Evolutionary conservation across 768 basidiomycete genomes (phyloP), one percentile per base, ranked within the genome.

Genomic region (Tulasnella sp.): DNA sequence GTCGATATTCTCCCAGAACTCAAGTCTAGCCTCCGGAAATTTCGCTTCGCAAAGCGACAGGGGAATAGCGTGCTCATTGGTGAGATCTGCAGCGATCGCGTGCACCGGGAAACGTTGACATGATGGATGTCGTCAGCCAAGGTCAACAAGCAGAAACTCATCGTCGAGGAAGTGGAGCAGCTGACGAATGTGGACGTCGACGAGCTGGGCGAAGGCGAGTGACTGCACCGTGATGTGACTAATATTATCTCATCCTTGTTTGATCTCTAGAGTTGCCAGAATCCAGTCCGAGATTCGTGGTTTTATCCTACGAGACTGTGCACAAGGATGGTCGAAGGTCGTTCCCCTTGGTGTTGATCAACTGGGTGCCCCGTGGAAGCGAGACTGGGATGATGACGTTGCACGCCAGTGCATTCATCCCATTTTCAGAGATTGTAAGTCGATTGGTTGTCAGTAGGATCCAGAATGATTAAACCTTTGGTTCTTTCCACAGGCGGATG

Each of bases 261-360:
- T 24, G n/a, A n/a, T n/a, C n/a, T n/a, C n/a, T 65, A 94, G 93
- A 93, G 69, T 76, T 95, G 10, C 93, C 93, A 0, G 89, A 86
- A 73, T 86, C 85, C 68, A 79, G 86, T 7, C 92, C 92, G 4
- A 80, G 93, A 65, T 93, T 88, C 69, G 83, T 95, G 49, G 70
- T 94, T 24, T 76, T 93, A 48, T 91, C 88, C 9, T 85, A 93
- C 66, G 86, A 88, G 67, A 78, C 92, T 34, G 76, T 77, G 53
- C 88, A 94, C 69, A 69, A 69, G 8, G 92, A 95, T 67, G 92
- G 91, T 2, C 77, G 93, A 49, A 87, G 77, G 61, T 92, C 88
- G 1, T 88, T 84, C 65, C 92, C 92, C 1, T 75, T 96, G 10
- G 82, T 89, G 11, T 76, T 95, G 49, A 74, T 96, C 70, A 93